Base-by-base conservation (phyloP, 163 green algal species). In the Coccomyxa subellipsoidea region DNA sequence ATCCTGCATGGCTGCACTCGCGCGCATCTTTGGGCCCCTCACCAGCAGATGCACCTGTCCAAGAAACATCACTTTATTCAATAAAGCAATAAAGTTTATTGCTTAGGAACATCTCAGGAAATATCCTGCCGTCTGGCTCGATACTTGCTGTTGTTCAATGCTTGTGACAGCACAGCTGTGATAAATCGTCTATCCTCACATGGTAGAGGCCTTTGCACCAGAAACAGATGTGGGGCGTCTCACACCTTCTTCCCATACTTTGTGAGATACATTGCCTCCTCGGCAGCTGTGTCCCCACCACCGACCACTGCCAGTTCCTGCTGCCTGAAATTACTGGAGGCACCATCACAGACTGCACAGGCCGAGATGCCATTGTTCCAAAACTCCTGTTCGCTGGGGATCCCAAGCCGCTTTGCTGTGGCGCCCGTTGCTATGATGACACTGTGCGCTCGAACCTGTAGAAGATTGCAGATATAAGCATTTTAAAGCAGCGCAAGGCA, bases 231-330 rank as follows among this genome's bases (percentile, higher is more conserved):
- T n/a, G n/a, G n/a, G n/a, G n/a, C n/a, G n/a, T n/a, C n/a, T n/a
- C n/a, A n/a, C 37, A 85, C 82, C 77, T 93, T 88, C 34, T 83
- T 92, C 12, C 85, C 95, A 84, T 99, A 99, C 89, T 99, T 99
- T 70, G 96, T 99, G 3, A 99, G 90, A 89, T 99, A 99, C n/a
- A 99, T 73, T 0, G 96, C 95, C 88, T 99, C 96, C 87, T 99
- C 96, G 7, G 90, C 90, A 15, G 96, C 96, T 18, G 95, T 98
- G 90, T 99, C 97, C 0, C 97, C 90, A 69, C 97, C 97, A 39
- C 97, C 97, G 38, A 98, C 97, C 15, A 99, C 97, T 70, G 97
- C 96, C 78, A 99, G 88, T 79, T 97, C 90, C 59, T 94, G 87
- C 36, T 66, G 27, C 18, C 75, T 59, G 37, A 79, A 79, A 10